Conservation (phyloP, 306 rosid species). For the Dryas drummondii region DNA sequence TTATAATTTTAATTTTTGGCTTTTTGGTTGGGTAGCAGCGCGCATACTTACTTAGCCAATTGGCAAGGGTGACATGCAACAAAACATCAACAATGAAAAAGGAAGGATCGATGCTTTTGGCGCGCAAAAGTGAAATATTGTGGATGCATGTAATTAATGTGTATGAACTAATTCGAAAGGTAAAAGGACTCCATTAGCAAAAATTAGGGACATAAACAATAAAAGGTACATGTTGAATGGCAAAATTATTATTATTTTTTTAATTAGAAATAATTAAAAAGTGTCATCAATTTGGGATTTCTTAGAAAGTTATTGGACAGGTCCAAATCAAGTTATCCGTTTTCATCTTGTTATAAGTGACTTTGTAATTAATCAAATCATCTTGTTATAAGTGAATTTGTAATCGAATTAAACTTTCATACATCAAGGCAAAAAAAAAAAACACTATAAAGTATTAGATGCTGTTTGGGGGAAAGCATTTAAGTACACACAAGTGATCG, state of each 20-base stretch:
- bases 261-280: too few species aligned
- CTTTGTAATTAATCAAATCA: too few species aligned
- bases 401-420: too few species aligned
- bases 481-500: neutral
- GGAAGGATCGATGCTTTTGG: neutral
- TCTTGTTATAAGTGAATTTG: too few species aligned
- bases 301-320: too few species aligned
- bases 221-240: neutral
- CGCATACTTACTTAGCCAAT: conserved; percentile 38
- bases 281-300: too few species aligned
- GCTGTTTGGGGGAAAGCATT: neutral
- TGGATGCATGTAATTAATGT: neutral
- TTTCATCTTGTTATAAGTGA: neutral
- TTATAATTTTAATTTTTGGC: neutral
- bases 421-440: too few species aligned
- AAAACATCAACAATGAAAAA: conserved; percentile 13
- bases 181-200: neutral
- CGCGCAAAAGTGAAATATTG: neutral
- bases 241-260: too few species aligned
- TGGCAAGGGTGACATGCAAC: conserved; percentile 27
- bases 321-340: neutral
- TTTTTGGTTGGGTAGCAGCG: conserved; percentile 30
- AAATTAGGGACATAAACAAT: neutral
- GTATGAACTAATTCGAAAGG: neutral
- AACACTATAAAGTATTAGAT: too few species aligned